Base-by-base conservation (phyloP, 441 rosid genomes). In the Flueggea neowawraea region DNA sequence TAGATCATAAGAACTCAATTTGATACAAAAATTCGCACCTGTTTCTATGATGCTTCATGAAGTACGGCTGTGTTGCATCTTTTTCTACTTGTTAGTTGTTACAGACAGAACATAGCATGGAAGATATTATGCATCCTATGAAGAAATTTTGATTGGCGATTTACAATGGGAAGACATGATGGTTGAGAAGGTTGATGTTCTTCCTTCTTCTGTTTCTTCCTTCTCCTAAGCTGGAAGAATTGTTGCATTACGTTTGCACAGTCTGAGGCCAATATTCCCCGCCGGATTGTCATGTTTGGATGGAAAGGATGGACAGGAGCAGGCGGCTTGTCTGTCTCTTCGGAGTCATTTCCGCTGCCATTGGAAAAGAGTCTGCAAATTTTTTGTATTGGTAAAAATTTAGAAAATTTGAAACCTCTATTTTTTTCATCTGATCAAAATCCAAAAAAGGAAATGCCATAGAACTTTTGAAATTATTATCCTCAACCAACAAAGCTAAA, bases 291-390 rank as follows among this genome's bases (percentile, higher is more conserved):
- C 91, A 95, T 91, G 39, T 86, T 95, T 6, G 99, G 95, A 73
- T 95, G 99, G 74, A 89, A 95, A 7, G 97, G 98, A 72, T 95
- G 99, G 58, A 80, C 85, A 0, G 96, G 98, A 63, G 96, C 77
- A 28, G 85, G 75, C n/a, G 93, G 91, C 77, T 90, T 90, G 52
- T 86, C 89, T 0, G 82, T 62, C 32, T 6, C 54, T 70, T 74
- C 84, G 13, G 80, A 71, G 15, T 74, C 78, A 58, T 66, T 66
- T 69, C 71, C 81, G 62, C 69, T 73, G 9, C 74, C 86, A 39
- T 69, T 78, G n/a, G 96, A 92, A 64, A 95, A 88, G 31, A 91
- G 85, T 63, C 99, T 91, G 89, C 80, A 77, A 70, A 44, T 14
- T 52, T 16, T 50, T 41, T 16, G 17, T 45, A 31, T 41, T 39